phyloP scores from a whole-genome alignment of 768 basidiomycete genomes.

The Tubosaeta sp. region DNA sequence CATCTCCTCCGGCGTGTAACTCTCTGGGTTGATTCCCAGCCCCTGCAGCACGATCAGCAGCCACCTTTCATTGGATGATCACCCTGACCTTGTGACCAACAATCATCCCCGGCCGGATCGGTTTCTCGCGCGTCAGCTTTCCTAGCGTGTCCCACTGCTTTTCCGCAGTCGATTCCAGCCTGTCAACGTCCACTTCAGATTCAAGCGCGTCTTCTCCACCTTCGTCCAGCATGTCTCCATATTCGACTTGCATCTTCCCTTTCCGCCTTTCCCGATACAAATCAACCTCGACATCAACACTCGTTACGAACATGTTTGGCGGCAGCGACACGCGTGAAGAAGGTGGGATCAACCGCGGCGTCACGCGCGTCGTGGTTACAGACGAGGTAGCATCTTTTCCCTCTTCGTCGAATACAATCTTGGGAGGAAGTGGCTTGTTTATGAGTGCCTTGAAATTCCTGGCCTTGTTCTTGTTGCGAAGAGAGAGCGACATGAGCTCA shows the following conservation, averaged over 20 bases:
- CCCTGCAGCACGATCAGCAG: conserved; percentile 33
- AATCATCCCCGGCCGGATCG: conserved; percentile 29
- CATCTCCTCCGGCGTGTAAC: conserved; percentile 57
- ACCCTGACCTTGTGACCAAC: conserved; percentile 50
- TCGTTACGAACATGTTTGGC: conserved; percentile 63
- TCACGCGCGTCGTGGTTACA: neutral
- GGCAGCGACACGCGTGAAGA: conserved; percentile 59
- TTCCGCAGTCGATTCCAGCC: conserved; percentile 11
- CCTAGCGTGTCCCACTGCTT: conserved; percentile 18
- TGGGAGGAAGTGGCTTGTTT: conserved; percentile 38
- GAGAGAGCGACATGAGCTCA: conserved; percentile 40
- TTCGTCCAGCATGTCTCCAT: conserved; percentile 18
- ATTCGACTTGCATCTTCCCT: conserved; percentile 33
- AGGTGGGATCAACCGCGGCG: conserved; percentile 52
- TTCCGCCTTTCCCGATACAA: conserved; percentile 33
- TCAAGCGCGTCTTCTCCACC: neutral
- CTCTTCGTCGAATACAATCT: conserved; percentile 48
- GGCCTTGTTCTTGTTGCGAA: conserved; percentile 74
- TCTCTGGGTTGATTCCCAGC: conserved; percentile 54
- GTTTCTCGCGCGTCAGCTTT: conserved; percentile 20
- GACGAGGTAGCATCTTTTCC: conserved; percentile 2
- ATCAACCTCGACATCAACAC: conserved; percentile 62
- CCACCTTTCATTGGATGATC: neutral
- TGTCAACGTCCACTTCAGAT: conserved; percentile 5
- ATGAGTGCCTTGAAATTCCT: conserved; percentile 60